Conservation (phyloP, 768 basidiomycete genomes). For the Termitomyces eurrhizus region DNA sequence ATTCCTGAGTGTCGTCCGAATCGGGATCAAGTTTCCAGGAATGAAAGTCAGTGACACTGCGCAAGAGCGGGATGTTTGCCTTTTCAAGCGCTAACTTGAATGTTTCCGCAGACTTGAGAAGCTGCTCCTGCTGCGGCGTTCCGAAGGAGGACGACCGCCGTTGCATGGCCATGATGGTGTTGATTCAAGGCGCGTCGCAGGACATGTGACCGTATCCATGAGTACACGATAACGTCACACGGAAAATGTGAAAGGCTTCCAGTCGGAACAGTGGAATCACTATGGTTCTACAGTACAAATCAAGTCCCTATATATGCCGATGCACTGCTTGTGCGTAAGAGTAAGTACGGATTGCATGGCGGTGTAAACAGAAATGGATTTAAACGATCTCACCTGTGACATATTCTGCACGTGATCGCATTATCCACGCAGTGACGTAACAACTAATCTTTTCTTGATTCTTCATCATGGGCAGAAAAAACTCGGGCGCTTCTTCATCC, state of each 20-base stretch:
- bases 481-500: slow-evolving; percentile 24
- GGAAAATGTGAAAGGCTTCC: no score
- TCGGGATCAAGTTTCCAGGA: slow-evolving; percentile 32
- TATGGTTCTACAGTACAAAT: no score
- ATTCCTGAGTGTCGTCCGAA: slow-evolving; percentile 30
- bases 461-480: slow-evolving; percentile 37
- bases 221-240: no score
- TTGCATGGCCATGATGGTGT: slow-evolving; percentile 1
- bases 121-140: slow-evolving; percentile 29
- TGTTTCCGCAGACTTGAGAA: slow-evolving; percentile 28
- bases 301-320: no score
- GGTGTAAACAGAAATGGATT: no score
- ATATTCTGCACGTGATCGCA: slow-evolving; percentile 5
- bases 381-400: neutral
- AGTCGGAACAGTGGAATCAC: no score
- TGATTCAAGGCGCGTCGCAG: slow-evolving; percentile 5
- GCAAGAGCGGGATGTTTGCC: slow-evolving; percentile 33
- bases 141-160: slow-evolving; percentile 14
- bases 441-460: neutral
- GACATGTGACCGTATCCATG: no score
- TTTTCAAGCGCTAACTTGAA: slow-evolving; percentile 32
- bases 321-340: no score
- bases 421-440: neutral
- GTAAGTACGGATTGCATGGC: no score
- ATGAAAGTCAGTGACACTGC: slow-evolving; percentile 33